Evolutionary conservation across 352 stramenopile genomes (phyloP).

Genomic region (Phytopythium montanum): DNA sequence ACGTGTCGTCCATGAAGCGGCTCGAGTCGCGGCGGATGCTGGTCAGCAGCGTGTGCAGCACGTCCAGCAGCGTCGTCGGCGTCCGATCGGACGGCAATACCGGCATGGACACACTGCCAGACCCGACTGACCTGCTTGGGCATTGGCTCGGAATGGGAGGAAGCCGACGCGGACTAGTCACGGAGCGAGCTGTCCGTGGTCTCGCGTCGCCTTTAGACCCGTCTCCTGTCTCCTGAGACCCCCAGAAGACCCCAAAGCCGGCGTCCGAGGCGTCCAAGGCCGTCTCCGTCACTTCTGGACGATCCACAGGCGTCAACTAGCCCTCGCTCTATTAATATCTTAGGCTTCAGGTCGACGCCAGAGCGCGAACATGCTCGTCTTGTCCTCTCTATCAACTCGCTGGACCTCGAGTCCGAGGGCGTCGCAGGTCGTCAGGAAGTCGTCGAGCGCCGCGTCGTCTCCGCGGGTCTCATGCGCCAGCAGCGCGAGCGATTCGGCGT

Average conservation of each 20-base stretch:
- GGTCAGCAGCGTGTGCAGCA: conserved; percentile 46
- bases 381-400: conserved; percentile 32
- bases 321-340: conserved; percentile 3
- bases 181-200: not conserved
- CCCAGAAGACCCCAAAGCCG: conserved; percentile 7
- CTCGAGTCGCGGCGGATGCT: conserved; percentile 34
- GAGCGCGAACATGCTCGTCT: conserved; percentile 55
- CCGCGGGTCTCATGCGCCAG: conserved; percentile 68
- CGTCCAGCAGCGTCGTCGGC: conserved; percentile 28
- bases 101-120: not conserved
- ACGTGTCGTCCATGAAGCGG: conserved; percentile 26
- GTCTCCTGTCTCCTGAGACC: not conserved
- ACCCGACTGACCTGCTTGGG: not conserved
- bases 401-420: conserved; percentile 30
- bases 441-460: conserved; percentile 65
- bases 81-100: not conserved
- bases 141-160: not conserved
- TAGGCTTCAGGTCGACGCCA: conserved; percentile 15
- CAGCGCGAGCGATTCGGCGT: conserved; percentile 51
- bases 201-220: not conserved
- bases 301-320: too few relatives aligned
- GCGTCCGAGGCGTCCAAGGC: not conserved
- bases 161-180: conserved; percentile 4
- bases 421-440: conserved; percentile 58
- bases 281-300: too few relatives aligned